Percentiles rank a stretch among this genome's conserved stretches.
phyloP scores from a whole-genome alignment of 2,329 filamentous ascomycete genomes.

The Colletotrichum cordylinicola region DNA sequence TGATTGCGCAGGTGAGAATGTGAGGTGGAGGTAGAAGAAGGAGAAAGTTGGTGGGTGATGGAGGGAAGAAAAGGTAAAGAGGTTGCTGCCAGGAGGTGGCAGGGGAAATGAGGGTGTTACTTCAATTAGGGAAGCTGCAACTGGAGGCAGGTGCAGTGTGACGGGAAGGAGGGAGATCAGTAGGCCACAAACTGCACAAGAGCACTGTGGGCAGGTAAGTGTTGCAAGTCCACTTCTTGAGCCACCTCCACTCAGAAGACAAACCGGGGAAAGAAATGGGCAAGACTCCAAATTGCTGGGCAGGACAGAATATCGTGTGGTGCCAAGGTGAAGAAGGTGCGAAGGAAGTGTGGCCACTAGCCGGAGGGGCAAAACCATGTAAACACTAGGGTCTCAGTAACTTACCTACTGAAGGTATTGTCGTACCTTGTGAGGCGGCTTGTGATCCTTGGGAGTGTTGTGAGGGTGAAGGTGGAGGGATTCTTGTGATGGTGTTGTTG shows the following conservation, averaged over 20 bases:
- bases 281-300: background rate
- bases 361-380: background rate
- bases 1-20: background rate
- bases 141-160: constrained; percentile 6
- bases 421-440: background rate
- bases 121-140: constrained; percentile 2
- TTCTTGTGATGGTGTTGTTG: background rate
- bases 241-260: background rate
- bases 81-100: background rate
- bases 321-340: background rate
- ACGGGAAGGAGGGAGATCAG: constrained; percentile 3
- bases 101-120: constrained; percentile 7
- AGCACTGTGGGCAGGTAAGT: background rate
- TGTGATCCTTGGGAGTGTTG: background rate
- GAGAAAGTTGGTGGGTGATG: background rate
- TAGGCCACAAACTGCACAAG: background rate
- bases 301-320: background rate
- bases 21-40: background rate
- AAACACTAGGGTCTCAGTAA: background rate
- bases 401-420: constrained; percentile 8
- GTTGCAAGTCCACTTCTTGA: background rate
- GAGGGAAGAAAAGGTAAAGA: background rate
- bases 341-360: background rate
- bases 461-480: background rate
- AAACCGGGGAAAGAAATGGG: background rate